Base-by-base conservation (phyloP, 192 early-diverging fungal genomes). In the Glomus cerebriforme region DNA sequence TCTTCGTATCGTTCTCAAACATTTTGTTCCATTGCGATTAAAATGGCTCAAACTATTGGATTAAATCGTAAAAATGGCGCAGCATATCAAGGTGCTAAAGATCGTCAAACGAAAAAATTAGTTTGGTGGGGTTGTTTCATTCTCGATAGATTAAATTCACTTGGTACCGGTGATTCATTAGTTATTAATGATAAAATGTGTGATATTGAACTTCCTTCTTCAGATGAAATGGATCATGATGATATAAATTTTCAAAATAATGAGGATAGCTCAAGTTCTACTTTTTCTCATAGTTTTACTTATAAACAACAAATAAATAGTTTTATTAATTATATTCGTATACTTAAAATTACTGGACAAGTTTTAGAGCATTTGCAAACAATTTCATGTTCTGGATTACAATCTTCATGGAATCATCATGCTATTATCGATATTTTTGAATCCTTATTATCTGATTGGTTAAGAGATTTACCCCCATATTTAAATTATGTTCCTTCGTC, bases 301-400 rank as follows among this genome's bases (percentile, higher is more conserved):
- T 29, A 67, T 32, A 27, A 29, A 32, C 76, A 78, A 67, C 29
- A 39, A 49, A 59, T 78, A 24, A 78, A 59, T 22, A 78, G 49
- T 12, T 90, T 90, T 85, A 49, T 86, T 4, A 83, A 83, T 27
- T 75, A 80, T 9, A 86, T 88, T 79, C 83, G 87, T 34, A 43
- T 90, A 35, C 75, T 85, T 0, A 78, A 84, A 59, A 82, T 90
- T 19, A 67, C 86, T 1, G 89, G 89, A 7, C 79, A 85, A 43
- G 83, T 87, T 43, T 75, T 90, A 10, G 83, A 83, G 5, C 79
- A 84, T 27, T 59, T 88, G 0, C 88, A 90, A 54, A 37, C 64
- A 1, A 31, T 9, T n/a, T 59, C 76, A 17, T 65, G 43, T 54
- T 32, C 17, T 8, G 64, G 76, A 31, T 29, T 78, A 19, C 26